Conservation (phyloP, 2,329 filamentous ascomycete genomes). For the Alternaria panax region DNA sequence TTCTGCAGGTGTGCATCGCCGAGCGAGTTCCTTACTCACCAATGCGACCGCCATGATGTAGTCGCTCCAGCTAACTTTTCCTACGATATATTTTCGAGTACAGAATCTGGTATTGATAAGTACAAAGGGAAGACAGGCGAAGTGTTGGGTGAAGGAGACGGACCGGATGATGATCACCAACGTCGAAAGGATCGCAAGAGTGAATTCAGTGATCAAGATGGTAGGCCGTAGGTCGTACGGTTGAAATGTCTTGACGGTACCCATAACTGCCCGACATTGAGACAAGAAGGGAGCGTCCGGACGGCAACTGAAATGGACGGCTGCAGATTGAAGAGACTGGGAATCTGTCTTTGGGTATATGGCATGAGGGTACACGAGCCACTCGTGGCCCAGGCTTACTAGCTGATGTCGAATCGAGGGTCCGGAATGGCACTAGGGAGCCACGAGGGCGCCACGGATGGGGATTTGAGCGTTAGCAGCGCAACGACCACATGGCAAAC, state of each 20-base stretch:
- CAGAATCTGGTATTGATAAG: constrained; percentile 27
- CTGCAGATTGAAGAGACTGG: not conserved
- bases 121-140: not conserved
- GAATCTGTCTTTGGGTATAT: not conserved
- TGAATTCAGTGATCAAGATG: constrained; percentile 30
- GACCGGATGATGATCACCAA: constrained; percentile 27
- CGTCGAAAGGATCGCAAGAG: constrained; percentile 31
- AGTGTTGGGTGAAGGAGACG: not conserved
- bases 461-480: not conserved
- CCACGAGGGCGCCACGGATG: not conserved
- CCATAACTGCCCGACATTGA: constrained; percentile 12
- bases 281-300: not conserved
- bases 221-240: constrained; percentile 30
- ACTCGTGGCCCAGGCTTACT: not conserved
- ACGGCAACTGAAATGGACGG: not conserved
- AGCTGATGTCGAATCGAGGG: constrained; percentile 1
- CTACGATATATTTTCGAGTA: constrained; percentile 35
- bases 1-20: not conserved
- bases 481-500: not conserved
- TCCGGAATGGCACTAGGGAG: not conserved
- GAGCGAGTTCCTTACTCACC: constrained; percentile 11
- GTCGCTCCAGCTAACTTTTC: constrained; percentile 34
- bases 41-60: constrained; percentile 32
- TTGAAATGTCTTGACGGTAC: constrained; percentile 24
- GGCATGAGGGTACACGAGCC: not conserved